phyloP scores from a whole-genome alignment of 2,329 filamentous ascomycete genomes.

The Diaporthe sp. region DNA sequence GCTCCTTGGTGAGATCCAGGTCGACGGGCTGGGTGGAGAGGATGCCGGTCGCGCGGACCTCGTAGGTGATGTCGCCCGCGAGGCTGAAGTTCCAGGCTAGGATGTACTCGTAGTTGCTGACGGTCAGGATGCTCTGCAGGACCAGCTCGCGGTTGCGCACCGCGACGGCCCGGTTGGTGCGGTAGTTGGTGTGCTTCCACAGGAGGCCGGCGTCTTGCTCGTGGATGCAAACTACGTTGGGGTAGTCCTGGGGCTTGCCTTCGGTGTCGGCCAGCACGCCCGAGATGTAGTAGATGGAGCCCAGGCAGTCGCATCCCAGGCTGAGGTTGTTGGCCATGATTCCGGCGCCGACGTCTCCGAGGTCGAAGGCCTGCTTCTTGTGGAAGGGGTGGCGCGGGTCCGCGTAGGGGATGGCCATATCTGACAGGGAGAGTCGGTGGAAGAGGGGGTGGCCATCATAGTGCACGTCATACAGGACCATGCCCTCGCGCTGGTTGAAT shows the following conservation, averaged over 20 bases:
- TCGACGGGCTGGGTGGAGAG: conserved; percentile 63
- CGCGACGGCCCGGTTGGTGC: conserved; percentile 62
- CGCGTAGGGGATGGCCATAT: conserved; percentile 73
- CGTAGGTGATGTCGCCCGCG: conserved; percentile 47
- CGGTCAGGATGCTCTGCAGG: conserved; percentile 66
- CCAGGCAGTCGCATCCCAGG: conserved; percentile 71
- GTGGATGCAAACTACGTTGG: conserved; percentile 66
- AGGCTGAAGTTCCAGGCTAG: conserved; percentile 56
- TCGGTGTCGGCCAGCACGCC: conserved; percentile 34
- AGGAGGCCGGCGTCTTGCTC: conserved; percentile 67
- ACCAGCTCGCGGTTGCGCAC: conserved; percentile 63
- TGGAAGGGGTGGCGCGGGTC: conserved; percentile 71
- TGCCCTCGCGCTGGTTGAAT: conserved; percentile 73
- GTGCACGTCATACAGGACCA: conserved; percentile 70
- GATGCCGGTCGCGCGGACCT: conserved; percentile 54
- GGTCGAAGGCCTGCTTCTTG: conserved; percentile 75
- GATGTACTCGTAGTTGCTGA: conserved; percentile 66
- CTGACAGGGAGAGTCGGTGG: conserved; percentile 68
- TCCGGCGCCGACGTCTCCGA: conserved; percentile 73
- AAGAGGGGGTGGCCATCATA: conserved; percentile 70
- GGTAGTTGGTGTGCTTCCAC: conserved; percentile 67
- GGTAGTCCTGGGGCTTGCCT: conserved; percentile 30
- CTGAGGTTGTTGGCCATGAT: conserved; percentile 72
- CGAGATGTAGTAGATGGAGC: conserved; percentile 61
- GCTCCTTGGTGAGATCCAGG: conserved; percentile 62